A percentile compares a stretch with the other conserved stretches of the same genome.
phyloP scores from a whole-genome alignment of 148 eudicot species.

The Rhododendron molle region DNA sequence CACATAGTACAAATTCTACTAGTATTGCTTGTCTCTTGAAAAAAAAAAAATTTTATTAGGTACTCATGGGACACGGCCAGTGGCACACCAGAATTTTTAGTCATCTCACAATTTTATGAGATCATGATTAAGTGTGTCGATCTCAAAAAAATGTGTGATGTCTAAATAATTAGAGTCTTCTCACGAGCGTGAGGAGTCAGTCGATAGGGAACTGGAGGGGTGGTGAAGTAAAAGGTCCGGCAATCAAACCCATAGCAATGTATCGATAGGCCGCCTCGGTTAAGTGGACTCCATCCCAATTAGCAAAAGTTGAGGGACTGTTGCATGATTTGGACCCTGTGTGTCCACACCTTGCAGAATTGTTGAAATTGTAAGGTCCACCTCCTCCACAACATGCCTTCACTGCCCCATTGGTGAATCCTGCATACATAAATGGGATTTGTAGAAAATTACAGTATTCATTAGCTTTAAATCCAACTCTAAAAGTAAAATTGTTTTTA shows the following conservation, averaged over 20 bases:
- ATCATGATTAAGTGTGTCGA: background rate
- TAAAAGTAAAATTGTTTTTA: too few relatives aligned
- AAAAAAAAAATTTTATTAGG: background rate
- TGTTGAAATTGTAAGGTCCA: slow-evolving; percentile 65
- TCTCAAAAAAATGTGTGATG: background rate
- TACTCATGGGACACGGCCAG: background rate
- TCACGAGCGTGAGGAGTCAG: background rate
- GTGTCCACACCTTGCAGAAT: slow-evolving; percentile 67
- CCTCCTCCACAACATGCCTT: slow-evolving; percentile 79
- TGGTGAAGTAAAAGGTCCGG: slow-evolving; percentile 51
- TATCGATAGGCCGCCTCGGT: slow-evolving; percentile 51
- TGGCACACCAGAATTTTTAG: background rate
- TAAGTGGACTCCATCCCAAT: slow-evolving; percentile 73
- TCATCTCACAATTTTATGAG: background rate
- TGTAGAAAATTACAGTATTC: background rate
- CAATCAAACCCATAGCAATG: slow-evolving; percentile 42
- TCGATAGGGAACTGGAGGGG: slow-evolving; percentile 14
- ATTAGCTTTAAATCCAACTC: background rate
- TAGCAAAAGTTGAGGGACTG: slow-evolving; percentile 41
- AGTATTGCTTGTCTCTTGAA: too few relatives aligned
- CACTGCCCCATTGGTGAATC: slow-evolving; percentile 38
- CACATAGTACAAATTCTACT: background rate
- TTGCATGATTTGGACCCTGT: slow-evolving; percentile 41
- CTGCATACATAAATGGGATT: slow-evolving; percentile 24
- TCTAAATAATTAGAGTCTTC: background rate